Conservation (phyloP, 2,329 filamentous ascomycete species). For the Claviceps paspali region DNA sequence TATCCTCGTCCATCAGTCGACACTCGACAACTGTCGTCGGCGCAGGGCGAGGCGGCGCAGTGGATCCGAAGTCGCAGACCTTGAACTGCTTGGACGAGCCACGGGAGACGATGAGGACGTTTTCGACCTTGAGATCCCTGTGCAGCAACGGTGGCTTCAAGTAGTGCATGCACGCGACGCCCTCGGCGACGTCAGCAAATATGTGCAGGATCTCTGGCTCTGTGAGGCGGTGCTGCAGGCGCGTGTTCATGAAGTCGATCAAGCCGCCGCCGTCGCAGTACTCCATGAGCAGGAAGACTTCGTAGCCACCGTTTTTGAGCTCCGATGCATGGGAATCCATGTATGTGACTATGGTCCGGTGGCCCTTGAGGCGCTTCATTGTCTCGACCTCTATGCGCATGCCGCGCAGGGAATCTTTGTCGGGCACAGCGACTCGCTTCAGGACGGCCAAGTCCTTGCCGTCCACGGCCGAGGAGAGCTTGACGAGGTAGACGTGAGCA, state of each 20-base stretch:
- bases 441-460: constrained; percentile 72
- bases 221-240: constrained; percentile 86
- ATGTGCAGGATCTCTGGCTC: constrained; percentile 97
- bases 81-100: constrained; percentile 68
- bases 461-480: constrained; percentile 60
- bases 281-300: constrained; percentile 97
- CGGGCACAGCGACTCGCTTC: constrained; percentile 90
- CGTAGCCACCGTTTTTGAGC: constrained; percentile 81
- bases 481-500: constrained; percentile 94
- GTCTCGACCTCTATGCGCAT: constrained; percentile 99
- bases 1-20: constrained; percentile 85
- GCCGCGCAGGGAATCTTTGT: constrained; percentile 83
- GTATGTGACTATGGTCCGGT: constrained; percentile 91
- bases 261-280: constrained; percentile 87
- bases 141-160: constrained; percentile 86
- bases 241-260: constrained; percentile 99
- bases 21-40: constrained; percentile 81
- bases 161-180: constrained; percentile 98
- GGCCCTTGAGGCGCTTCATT: constrained; percentile 98
- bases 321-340: constrained; percentile 97
- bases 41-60: constrained; percentile 68
- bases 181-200: constrained; percentile 89
- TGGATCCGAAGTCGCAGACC: constrained; percentile 93
- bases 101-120: constrained; percentile 70
- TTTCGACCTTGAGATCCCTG: constrained; percentile 93